These are phyloP conservation scores for Peterozyma xylosa DNA, from an alignment of 805 yeast species.

Conservation along the genomic window DNA sequence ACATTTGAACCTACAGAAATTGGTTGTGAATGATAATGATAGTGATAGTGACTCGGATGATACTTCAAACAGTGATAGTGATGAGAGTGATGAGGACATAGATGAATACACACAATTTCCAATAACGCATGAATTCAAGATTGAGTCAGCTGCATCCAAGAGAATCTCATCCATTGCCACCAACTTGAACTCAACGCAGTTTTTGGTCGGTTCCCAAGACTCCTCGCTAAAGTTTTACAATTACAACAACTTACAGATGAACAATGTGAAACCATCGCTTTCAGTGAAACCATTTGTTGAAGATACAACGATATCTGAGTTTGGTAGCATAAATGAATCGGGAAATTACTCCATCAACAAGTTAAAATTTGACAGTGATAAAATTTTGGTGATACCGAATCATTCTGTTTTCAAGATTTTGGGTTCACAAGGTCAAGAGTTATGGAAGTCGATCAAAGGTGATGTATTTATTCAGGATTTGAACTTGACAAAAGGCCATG, in stretches of 20 bases:
- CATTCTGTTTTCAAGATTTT: constrained; percentile 13
- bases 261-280: constrained; percentile 8
- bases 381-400: constrained; percentile 9
- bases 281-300: constrained; percentile 8
- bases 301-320: constrained; percentile 7
- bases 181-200: constrained; percentile 17
- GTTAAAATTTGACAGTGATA: constrained; percentile 2
- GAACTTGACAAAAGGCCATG: constrained; percentile 19
- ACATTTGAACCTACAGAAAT: constrained; percentile 9
- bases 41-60: constrained; percentile 6
- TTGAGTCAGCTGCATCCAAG: constrained; percentile 13
- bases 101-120: constrained; percentile 26
- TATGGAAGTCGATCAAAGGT: constrained; percentile 13
- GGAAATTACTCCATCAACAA: constrained; percentile 6
- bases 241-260: constrained; percentile 23
- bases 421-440: constrained; percentile 8
- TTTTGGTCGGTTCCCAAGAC: constrained; percentile 20
- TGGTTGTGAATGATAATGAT: constrained; percentile 6
- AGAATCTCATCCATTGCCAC: constrained; percentile 16
- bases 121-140: constrained; percentile 21
- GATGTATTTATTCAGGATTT: constrained; percentile 19
- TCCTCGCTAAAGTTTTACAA: constrained; percentile 21
- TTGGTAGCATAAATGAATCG: constrained; percentile 6
- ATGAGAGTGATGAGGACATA: constrained; percentile 14
- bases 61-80: constrained; percentile 12